Base-by-base conservation (phyloP, 108 stramenopile genomes). In the Mediolabrus comicus region DNA sequence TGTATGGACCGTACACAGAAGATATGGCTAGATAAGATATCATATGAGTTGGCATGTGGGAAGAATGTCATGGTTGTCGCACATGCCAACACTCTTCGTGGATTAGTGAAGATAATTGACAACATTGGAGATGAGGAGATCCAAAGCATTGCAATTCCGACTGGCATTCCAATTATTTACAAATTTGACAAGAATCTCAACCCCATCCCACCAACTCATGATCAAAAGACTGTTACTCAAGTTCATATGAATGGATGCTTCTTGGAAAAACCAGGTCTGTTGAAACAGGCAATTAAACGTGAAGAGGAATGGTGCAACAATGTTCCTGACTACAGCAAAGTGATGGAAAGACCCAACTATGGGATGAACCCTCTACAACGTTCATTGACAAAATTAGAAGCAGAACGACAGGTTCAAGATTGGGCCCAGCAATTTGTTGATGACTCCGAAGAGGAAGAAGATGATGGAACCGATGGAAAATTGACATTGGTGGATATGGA, bases 91-190 rank as follows among this genome's bases (percentile, higher is more conserved):
- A 90, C 88, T 0, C 56, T 97, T 7, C 58, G 97, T 17, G 92
- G 92, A 10, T 62, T 94, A 33, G 90, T 88, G 19, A 91, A 88
- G 63, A 86, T 88, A 39, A 83, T 94, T 59, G 92, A 94, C 54
- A 72, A 66, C 2, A 72, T 83, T 28, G 79, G 79, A 2, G 82
- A 83, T 58, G 84, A 85, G 54, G 92, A 92, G 51, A 96, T 97
- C 63, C 86, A 85, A 67, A 78, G 92, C 33, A 89, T 98, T 41
- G 91, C 94, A n/a, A 85, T 98, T 29, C 98, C 98, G 0, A 97
- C 94, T 5, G 97, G 95, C 0, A 95, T 97, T 54, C 97, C 97
- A 3, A 89, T 97, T n/a, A 78, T 97, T 13, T 97, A 97, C 82
- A 91, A 91, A 57, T 97, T 95, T 67, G 87, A 95, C 59, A 79